Evolutionary conservation across 176 grass and related monocot genomes (phyloP).

Genomic region (Carex cristatella): DNA sequence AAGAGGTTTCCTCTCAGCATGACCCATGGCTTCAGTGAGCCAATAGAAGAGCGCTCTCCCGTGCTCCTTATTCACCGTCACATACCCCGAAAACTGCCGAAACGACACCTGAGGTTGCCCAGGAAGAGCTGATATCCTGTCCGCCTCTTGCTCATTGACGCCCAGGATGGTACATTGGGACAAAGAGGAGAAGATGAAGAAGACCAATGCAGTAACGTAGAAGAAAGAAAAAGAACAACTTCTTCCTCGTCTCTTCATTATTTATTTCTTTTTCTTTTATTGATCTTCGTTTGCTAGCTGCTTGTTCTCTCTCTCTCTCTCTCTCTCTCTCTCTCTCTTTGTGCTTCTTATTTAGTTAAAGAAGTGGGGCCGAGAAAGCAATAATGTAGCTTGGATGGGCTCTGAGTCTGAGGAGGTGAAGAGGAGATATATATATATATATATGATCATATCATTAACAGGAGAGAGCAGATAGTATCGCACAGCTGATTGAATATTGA

Average conservation of each 20-base stretch:
- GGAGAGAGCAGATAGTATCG: not conserved
- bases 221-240: not conserved
- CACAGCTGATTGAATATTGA: not conserved
- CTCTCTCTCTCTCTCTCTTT: not conserved
- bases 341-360: not conserved
- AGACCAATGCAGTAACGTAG: not conserved
- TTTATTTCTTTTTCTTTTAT: not conserved
- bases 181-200: not conserved
- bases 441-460: not conserved
- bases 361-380: not conserved
- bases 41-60: constrained; percentile 98
- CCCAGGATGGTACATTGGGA: not conserved
- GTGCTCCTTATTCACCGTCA: constrained; percentile 51
- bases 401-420: constrained; percentile 10
- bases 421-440: not conserved
- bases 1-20: constrained; percentile 59
- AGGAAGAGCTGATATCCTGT: constrained; percentile 58
- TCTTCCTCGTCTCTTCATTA: constrained; percentile 8
- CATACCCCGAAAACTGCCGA: constrained; percentile 82
- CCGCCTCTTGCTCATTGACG: constrained; percentile 31
- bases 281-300: not conserved
- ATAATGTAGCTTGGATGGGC: constrained; percentile 23
- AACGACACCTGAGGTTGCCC: constrained; percentile 77
- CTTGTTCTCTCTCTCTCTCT: not conserved
- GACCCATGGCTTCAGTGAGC: constrained; percentile 69